Evolutionary conservation across 176 grass and related monocot genomes (phyloP).

Genomic region (Zoysia pacifica): DNA sequence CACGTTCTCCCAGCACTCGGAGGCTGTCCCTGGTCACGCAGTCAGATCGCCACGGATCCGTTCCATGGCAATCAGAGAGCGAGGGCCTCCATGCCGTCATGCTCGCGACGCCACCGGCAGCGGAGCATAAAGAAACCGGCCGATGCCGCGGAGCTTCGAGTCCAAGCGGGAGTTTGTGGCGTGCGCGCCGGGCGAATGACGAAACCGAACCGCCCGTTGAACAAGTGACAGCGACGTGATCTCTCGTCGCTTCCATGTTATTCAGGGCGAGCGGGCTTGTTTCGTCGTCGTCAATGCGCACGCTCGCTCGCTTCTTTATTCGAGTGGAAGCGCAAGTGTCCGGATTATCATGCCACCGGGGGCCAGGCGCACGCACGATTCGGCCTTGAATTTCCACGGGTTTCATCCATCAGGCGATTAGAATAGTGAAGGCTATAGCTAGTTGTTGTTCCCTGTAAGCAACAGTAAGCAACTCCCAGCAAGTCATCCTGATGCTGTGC

Average conservation of each 20-base stretch:
- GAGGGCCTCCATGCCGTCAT: neutral
- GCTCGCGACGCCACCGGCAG: neutral
- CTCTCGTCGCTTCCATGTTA: neutral
- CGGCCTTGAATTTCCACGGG: conserved; percentile 1
- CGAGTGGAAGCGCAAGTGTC: conserved; percentile 39
- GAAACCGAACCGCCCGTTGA: conserved; percentile 38
- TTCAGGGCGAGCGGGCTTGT: neutral
- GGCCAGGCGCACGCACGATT: neutral
- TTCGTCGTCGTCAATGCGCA: conserved; percentile 39
- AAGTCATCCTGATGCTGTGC: conserved; percentile 23
- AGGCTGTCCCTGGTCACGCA: neutral
- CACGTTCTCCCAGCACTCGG: neutral
- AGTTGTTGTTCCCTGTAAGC: conserved; percentile 50
- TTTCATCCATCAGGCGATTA: conserved; percentile 3
- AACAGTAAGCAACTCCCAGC: neutral
- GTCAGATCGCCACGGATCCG: neutral
- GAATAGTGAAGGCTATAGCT: neutral
- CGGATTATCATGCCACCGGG: conserved; percentile 34
- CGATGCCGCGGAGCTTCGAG: neutral
- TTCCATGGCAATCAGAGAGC: neutral
- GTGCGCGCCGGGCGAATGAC: conserved; percentile 43
- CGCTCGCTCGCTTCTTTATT: conserved; percentile 24
- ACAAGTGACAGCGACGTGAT: conserved; percentile 29
- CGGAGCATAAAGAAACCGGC: neutral
- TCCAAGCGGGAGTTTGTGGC: conserved; percentile 30